These are phyloP conservation scores for Fusarium acutatum DNA, from an alignment of 2,329 filamentous ascomycete species.

Conservation along the genomic window DNA sequence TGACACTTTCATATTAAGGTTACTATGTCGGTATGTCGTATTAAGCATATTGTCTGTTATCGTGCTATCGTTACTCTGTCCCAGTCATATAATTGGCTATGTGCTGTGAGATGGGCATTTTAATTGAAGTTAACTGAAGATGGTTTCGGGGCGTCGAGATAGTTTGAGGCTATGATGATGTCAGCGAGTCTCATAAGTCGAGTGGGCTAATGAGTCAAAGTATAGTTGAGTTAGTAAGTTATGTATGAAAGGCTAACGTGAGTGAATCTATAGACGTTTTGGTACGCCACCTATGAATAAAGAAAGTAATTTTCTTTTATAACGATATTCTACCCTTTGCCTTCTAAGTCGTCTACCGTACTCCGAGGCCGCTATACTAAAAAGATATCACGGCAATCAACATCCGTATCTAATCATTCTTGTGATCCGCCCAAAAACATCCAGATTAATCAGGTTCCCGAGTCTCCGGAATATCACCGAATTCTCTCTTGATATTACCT, in stretches of 20 bases:
- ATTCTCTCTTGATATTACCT: slow-evolving; percentile 13
- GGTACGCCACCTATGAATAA: background rate
- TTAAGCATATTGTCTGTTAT: background rate
- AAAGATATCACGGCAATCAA: background rate
- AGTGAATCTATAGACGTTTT: background rate
- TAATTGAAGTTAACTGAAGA: background rate
- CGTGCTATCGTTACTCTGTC: background rate
- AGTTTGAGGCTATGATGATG: background rate
- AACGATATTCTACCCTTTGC: background rate
- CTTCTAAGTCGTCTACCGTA: background rate
- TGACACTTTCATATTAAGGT: background rate
- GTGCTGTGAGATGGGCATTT: background rate
- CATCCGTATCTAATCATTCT: slow-evolving; percentile 1
- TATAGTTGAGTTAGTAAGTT: background rate
- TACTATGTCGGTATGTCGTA: too few species aligned
- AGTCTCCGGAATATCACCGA: slow-evolving; percentile 44
- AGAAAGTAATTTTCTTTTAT: background rate
- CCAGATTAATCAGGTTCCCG: slow-evolving; percentile 24
- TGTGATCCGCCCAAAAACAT: background rate
- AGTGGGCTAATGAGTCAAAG: background rate
- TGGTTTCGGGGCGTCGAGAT: background rate
- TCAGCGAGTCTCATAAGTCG: background rate
- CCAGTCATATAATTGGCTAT: background rate
- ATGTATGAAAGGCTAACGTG: background rate
- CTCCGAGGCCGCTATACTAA: background rate